phyloP scores from a whole-genome alignment of 257 asterid species.

The Paraleonurus japonicus region DNA sequence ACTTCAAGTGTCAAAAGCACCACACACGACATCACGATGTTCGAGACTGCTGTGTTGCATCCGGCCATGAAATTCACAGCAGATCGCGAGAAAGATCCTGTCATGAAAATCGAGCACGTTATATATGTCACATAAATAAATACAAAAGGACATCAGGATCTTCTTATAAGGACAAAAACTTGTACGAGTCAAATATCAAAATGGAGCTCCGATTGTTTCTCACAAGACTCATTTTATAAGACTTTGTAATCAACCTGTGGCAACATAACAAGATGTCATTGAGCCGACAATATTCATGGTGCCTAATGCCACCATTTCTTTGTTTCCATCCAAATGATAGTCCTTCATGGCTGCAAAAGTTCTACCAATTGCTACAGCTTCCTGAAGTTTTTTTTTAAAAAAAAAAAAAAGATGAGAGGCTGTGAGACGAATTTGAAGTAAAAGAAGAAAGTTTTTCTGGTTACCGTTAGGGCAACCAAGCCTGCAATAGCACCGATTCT shows the following conservation, averaged over 20 bases:
- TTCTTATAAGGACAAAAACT: neutral
- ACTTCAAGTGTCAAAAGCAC: constrained; percentile 51
- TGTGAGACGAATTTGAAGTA: neutral
- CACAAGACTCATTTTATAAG: neutral
- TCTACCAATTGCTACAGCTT: constrained; percentile 81
- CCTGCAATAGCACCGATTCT: constrained; percentile 63
- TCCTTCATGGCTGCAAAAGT: constrained; percentile 79
- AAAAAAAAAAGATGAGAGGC: neutral
- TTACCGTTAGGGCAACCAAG: constrained; percentile 63
- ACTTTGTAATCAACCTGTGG: constrained; percentile 48
- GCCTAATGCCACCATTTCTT: constrained; percentile 81
- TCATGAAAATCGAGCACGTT: neutral
- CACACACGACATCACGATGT: constrained; percentile 62
- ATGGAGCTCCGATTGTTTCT: too few relatives aligned
- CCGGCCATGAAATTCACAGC: constrained; percentile 71
- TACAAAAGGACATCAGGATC: neutral
- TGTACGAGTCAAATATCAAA: too few relatives aligned
- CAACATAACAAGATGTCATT: constrained; percentile 68
- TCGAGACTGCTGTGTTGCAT: constrained; percentile 64
- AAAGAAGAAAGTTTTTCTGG: neutral
- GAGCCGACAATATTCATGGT: constrained; percentile 74
- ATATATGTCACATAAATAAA: neutral
- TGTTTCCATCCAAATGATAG: constrained; percentile 73
- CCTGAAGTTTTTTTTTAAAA: constrained; percentile 54
- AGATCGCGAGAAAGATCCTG: constrained; percentile 47